These are phyloP conservation scores for Effrenium voratum DNA, from an alignment of 73 alveolate species.

Conservation along the genomic window DNA sequence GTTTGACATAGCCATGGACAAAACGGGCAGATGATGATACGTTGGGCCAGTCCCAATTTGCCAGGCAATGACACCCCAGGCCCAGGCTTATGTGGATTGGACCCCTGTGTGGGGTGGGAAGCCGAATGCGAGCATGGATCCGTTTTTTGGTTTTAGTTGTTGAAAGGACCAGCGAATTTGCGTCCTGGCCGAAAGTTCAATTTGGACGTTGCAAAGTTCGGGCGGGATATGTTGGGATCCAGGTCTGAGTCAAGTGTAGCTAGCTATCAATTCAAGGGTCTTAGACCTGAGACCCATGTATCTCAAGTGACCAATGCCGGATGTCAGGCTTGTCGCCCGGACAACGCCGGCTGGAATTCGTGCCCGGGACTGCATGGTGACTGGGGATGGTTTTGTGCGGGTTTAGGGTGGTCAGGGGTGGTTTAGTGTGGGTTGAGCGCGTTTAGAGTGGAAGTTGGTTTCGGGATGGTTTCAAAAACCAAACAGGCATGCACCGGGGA, in stretches of 20 bases:
- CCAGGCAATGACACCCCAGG: no score
- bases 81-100: no score
- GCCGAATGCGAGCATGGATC: not conserved
- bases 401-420: no score
- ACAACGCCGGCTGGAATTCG: slow-evolving; percentile 75
- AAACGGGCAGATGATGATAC: no score
- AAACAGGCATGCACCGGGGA: no score
- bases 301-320: not conserved
- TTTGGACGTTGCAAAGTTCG: not conserved
- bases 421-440: no score
- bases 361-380: not conserved
- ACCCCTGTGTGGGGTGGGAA: no score
- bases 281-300: not conserved
- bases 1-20: no score
- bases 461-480: no score
- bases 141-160: not conserved
- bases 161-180: not conserved
- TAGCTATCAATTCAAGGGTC: not conserved
- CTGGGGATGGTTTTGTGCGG: not conserved
- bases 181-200: not conserved
- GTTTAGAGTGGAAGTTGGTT: no score
- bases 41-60: no score
- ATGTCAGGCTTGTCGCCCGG: slow-evolving; percentile 79
- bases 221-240: not conserved
- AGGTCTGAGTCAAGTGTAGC: not conserved